These are phyloP conservation scores for Phanerodontia chrysosporium DNA, from an alignment of 768 basidiomycete genomes.

Conservation along the genomic window DNA sequence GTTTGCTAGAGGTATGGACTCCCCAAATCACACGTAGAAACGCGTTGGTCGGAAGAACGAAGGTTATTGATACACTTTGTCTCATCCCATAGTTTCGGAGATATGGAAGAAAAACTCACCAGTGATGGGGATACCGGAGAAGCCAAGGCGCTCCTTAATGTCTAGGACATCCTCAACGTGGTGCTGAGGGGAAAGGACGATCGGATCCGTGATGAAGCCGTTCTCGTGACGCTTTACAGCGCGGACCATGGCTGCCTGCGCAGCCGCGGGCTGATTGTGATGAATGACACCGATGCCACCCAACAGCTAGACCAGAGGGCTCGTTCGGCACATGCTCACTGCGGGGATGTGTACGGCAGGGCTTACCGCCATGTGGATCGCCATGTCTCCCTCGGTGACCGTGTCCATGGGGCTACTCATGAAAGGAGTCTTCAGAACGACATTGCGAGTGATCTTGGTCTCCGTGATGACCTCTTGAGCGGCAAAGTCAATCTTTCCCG, in stretches of 20 bases:
- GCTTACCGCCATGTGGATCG: constrained; percentile 86
- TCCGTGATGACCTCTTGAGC: constrained; percentile 78
- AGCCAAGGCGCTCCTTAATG: constrained; percentile 88
- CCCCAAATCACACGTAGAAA: constrained; percentile 73
- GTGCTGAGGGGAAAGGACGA: constrained; percentile 77
- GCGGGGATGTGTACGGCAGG: constrained; percentile 1
- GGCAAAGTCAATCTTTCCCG: constrained; percentile 93
- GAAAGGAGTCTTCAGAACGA: constrained; percentile 91
- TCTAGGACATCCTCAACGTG: constrained; percentile 86
- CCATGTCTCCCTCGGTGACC: constrained; percentile 94
- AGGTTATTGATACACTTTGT: constrained; percentile 52
- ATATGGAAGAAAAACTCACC: constrained; percentile 55
- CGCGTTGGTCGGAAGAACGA: constrained; percentile 87
- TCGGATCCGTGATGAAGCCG: constrained; percentile 94
- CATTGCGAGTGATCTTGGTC: constrained; percentile 85
- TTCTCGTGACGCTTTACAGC: constrained; percentile 98
- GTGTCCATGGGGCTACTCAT: constrained; percentile 99
- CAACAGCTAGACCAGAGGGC: constrained; percentile 50
- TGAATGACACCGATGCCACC: constrained; percentile 99
- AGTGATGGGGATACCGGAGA: constrained; percentile 96
- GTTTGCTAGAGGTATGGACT: constrained; percentile 33
- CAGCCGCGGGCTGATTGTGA: constrained; percentile 82
- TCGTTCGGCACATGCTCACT: constrained; percentile 14
- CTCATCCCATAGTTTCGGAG: constrained; percentile 8
- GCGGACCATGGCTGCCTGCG: constrained; percentile 95